A percentile compares a stretch with the other conserved stretches of the same genome.
Conservation (phyloP, 2,329 filamentous ascomycete species). For the Ophidiomyces ophidiicola region DNA sequence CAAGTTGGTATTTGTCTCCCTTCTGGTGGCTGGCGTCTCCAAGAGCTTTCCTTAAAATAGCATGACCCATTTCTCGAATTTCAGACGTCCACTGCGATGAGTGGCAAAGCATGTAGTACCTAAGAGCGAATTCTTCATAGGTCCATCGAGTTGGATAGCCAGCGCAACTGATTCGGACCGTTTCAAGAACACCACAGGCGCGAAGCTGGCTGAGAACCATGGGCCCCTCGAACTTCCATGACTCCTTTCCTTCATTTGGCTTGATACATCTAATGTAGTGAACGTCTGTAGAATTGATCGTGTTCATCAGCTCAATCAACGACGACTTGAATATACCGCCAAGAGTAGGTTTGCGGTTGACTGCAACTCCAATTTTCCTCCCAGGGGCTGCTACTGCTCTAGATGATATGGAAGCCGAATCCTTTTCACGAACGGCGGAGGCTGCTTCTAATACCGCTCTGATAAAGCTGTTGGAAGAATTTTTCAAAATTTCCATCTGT, state of each 20-base stretch:
- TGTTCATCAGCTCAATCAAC: constrained; percentile 93
- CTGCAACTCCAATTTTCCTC: constrained; percentile 78
- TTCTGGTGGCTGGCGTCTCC: constrained; percentile 62
- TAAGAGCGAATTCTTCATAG: constrained; percentile 92
- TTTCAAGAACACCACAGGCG: constrained; percentile 97
- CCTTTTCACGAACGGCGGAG: constrained; percentile 78
- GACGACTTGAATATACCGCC: constrained; percentile 98
- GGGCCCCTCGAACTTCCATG: constrained; percentile 96
- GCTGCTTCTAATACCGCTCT: constrained; percentile 74
- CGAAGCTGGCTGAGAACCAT: constrained; percentile 97
- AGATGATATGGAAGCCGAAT: constrained; percentile 54
- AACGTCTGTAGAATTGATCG: constrained; percentile 94
- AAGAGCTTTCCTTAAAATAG: constrained; percentile 77
- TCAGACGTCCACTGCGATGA: constrained; percentile 85
- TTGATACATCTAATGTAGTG: constrained; percentile 99
- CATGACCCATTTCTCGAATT: constrained; percentile 86
- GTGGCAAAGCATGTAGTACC: constrained; percentile 95
- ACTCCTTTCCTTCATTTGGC: constrained; percentile 89
- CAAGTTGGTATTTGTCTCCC: constrained; percentile 90
- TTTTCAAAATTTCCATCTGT: constrained; percentile 83
- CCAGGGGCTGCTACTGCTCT: constrained; percentile 60
- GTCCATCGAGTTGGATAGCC: constrained; percentile 98
- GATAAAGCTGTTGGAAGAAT: constrained; percentile 75
- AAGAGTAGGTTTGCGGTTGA: constrained; percentile 90
- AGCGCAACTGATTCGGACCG: constrained; percentile 91